Percentiles rank a stretch among this genome's conserved stretches.
These are phyloP conservation scores for Cocos nucifera DNA, from an alignment of 176 grass and related monocot species.

Conservation along the genomic window DNA sequence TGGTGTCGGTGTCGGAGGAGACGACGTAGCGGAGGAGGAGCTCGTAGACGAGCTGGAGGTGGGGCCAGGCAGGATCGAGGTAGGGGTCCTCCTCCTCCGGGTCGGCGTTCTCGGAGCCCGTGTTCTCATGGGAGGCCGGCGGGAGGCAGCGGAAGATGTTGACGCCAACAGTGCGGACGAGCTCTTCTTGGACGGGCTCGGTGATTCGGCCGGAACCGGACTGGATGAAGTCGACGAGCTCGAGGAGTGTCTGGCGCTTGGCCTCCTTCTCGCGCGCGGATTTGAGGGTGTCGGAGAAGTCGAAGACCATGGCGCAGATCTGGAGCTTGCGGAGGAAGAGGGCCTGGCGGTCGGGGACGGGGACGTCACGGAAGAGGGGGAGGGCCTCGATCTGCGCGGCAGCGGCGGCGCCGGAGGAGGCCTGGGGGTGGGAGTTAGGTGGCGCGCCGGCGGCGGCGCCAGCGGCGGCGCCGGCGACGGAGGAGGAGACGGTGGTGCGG, in stretches of 20 bases:
- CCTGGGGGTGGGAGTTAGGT: too few species aligned
- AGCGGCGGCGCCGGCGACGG: neutral
- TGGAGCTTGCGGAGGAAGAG: constrained; percentile 13
- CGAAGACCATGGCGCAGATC: constrained; percentile 4
- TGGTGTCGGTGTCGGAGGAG: constrained; percentile 15
- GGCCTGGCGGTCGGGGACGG: constrained; percentile 1
- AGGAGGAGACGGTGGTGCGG: neutral
- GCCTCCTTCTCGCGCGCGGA: constrained; percentile 5
- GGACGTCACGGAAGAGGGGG: constrained; percentile 5
- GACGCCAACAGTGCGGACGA: neutral
- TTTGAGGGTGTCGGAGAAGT: constrained; percentile 7
- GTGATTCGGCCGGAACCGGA: neutral
- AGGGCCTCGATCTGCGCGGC: constrained; percentile 10
- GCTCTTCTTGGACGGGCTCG: constrained; percentile 14
- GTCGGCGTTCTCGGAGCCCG: constrained; percentile 11
- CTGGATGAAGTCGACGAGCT: constrained; percentile 14
- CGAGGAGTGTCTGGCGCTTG: constrained; percentile 10
- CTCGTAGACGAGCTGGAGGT: constrained; percentile 17
- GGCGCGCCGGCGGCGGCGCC: too few species aligned
- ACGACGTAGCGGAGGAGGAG: constrained; percentile 14
- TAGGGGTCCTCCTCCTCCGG: constrained; percentile 12
- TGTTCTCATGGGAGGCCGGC: constrained; percentile 10
- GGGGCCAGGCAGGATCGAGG: constrained; percentile 6
- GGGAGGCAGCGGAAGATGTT: constrained; percentile 14
- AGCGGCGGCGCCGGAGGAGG: neutral